Base-by-base conservation (phyloP, 441 rosid species). In the Biscutella laevigata region DNA sequence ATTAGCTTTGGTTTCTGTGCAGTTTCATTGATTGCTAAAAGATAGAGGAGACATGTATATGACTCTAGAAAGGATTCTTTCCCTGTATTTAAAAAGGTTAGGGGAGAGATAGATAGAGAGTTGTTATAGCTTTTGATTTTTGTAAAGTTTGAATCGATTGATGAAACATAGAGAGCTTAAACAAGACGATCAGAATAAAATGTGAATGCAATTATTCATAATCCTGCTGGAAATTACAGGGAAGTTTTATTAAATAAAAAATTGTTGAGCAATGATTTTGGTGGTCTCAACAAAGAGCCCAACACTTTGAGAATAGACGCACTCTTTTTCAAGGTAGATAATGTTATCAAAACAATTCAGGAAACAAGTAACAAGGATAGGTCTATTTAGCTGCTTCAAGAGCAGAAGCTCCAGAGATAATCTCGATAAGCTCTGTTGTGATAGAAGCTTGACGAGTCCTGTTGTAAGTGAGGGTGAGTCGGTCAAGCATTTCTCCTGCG, bases 371-470 rank as follows among this genome's bases (percentile, higher is more conserved):
- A 67, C 61, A 88, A 53, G 73, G 54, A 44, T 29, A 8, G 3
- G 65, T 4, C 17, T 65, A 52, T 30, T 66, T 66, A 44, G 55
- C 65, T 0, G 64, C 81, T 71, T 84, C 90, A 62, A 91, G 64
- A 32, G 95, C 98, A 14, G 96, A 74, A 48, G 92, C 92, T 74
- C 96, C 98, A 7, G 95, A 91, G 41, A 91, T 91, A 76, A 91
- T 91, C 74, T 91, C 98, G 61, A 66, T 87, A 79, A 91, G 72
- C 63, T 87, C 98, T 0, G 98, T 84, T 37, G 98, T 91, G 59
- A 91, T 87, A 1, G 98, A 71, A 34, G 98, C 98, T 84, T 91
- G 98, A 49, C 95, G 98, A 69, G 98, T 90, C 73, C 96, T 90
- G 88, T 91, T 91, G 70, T 91, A 91, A 4, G 88, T 79, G 49